Conservation (phyloP, 371 early-diverging fungal genomes). For the Amoeboradix gromovi region DNA sequence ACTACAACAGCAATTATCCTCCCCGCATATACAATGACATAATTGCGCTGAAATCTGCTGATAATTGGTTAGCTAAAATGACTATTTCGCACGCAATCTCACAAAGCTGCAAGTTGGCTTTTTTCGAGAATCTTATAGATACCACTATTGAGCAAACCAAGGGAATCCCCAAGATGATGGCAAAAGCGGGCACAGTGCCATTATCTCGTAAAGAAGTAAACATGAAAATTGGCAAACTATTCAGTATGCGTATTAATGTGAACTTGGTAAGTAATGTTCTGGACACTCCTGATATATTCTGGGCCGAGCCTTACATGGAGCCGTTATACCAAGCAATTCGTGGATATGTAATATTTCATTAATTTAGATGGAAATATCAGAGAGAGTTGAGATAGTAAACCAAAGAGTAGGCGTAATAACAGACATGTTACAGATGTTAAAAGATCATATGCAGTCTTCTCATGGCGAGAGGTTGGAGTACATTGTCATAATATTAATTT, state of each 20-base stretch:
- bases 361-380: constrained; percentile 38
- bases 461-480: constrained; percentile 17
- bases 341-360: constrained; percentile 3
- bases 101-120: constrained; percentile 53
- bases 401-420: constrained; percentile 45
- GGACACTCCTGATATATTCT: constrained; percentile 60
- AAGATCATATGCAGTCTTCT: constrained; percentile 25
- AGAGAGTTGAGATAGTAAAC: constrained; percentile 48
- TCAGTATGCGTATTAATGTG: constrained; percentile 59
- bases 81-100: constrained; percentile 56
- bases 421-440: constrained; percentile 48
- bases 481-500: constrained; percentile 5
- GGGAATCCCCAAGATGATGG: constrained; percentile 50
- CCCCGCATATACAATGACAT: constrained; percentile 38
- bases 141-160: constrained; percentile 52
- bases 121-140: constrained; percentile 47
- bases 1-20: constrained; percentile 26
- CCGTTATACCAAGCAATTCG: constrained; percentile 18
- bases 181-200: constrained; percentile 41
- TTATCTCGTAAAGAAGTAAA: constrained; percentile 44
- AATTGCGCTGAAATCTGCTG: constrained; percentile 34
- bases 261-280: constrained; percentile 50
- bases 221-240: constrained; percentile 52
- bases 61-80: constrained; percentile 23
- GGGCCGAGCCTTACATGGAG: constrained; percentile 43